Evolutionary conservation across 495 filamentous ascomycete genomes (phyloP).

Genomic region (Mytilinidion resinicola): DNA sequence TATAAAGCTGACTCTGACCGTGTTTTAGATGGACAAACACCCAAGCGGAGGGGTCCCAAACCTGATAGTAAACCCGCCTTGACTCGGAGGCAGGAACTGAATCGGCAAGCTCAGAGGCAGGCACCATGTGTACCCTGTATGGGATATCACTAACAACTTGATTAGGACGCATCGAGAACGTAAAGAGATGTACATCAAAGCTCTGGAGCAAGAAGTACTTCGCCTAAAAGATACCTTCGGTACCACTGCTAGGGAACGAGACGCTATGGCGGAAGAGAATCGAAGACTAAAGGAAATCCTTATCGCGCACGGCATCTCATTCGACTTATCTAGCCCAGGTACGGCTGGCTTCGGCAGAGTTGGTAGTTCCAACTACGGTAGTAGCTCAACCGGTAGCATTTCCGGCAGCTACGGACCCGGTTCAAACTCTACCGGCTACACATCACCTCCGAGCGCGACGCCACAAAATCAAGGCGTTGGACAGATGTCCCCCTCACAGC

Average conservation of each 20-base stretch:
- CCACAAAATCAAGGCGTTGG: slow-evolving; percentile 25
- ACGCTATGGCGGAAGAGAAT: slow-evolving; percentile 66
- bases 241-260: slow-evolving; percentile 58
- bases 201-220: slow-evolving; percentile 83
- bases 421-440: slow-evolving; percentile 38
- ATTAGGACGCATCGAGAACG: slow-evolving; percentile 87
- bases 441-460: slow-evolving; percentile 29
- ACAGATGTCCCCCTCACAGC: slow-evolving; percentile 37
- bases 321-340: slow-evolving; percentile 30
- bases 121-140: slow-evolving; percentile 1
- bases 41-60: slow-evolving; percentile 89
- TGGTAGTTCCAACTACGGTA: slow-evolving; percentile 31
- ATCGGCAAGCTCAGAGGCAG: slow-evolving; percentile 92
- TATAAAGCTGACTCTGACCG: neutral
- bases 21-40: slow-evolving; percentile 68
- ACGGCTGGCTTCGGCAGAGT: slow-evolving; percentile 22
- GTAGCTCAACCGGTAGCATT: slow-evolving; percentile 44
- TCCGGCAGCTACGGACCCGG: slow-evolving; percentile 50
- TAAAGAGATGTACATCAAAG: slow-evolving; percentile 91
- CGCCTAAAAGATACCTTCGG: slow-evolving; percentile 61
- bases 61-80: slow-evolving; percentile 93
- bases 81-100: slow-evolving; percentile 89
- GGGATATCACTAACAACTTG: slow-evolving; percentile 5
- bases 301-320: slow-evolving; percentile 62
- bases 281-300: slow-evolving; percentile 69